Conservation (phyloP, 2,329 filamentous ascomycete species). For the Fusarium zealandicum region DNA sequence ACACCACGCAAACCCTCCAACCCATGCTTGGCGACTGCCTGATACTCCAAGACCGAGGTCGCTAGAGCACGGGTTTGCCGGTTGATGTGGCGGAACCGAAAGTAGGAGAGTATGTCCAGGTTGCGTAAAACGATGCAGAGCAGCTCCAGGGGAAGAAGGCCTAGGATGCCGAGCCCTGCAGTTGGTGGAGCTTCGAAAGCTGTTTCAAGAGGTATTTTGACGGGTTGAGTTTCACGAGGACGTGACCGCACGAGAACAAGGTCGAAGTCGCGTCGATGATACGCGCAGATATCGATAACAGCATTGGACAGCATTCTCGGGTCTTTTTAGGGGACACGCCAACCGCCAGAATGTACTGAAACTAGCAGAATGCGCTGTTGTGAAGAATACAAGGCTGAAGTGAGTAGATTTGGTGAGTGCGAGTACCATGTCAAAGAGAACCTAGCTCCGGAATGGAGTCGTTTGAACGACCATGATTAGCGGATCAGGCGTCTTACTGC, state of each 20-base stretch:
- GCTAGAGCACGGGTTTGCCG: background rate
- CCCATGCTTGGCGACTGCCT: background rate
- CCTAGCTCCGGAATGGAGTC: no score
- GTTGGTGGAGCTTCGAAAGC: background rate
- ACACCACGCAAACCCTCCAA: background rate
- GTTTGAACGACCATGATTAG: no score
- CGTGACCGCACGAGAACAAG: background rate
- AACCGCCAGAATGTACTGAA: background rate
- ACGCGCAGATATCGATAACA: constrained; percentile 5
- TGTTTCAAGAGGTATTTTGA: background rate
- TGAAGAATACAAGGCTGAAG: no score
- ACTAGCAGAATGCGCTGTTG: no score
- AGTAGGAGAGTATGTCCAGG: constrained; percentile 5
- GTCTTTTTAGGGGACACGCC: background rate
- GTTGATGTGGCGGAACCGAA: constrained; percentile 1
- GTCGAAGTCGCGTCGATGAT: constrained; percentile 9
- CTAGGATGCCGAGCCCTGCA: background rate
- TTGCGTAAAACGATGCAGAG: background rate
- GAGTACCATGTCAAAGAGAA: no score
- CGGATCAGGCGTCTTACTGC: no score
- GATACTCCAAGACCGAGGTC: background rate
- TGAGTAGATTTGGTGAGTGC: no score
- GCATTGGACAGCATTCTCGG: background rate
- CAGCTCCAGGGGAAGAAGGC: background rate
- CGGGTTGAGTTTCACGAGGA: background rate